Evolutionary conservation across 306 rosid species (phyloP).

Genomic region (Sphenostylis stenocarpa): DNA sequence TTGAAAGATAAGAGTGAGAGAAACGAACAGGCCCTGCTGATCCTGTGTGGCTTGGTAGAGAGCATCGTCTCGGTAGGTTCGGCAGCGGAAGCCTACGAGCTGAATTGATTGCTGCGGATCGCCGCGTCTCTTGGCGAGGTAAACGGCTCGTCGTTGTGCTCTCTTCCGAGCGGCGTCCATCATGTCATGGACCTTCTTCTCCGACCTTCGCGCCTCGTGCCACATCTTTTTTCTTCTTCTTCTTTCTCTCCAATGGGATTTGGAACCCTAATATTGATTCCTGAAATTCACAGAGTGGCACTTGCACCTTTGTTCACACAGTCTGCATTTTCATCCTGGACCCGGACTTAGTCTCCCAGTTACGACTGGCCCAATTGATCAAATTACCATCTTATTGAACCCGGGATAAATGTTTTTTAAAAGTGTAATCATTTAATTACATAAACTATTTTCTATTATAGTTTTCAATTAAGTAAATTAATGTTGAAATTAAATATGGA

Average conservation of each 20-base stretch:
- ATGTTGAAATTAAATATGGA: not conserved
- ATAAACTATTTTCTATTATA: too few species aligned
- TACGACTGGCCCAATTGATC: not conserved
- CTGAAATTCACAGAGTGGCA: not conserved
- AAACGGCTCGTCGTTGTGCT: slow-evolving; percentile 92
- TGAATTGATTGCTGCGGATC: slow-evolving; percentile 95
- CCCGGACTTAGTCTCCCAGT: not conserved
- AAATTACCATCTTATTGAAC: not conserved
- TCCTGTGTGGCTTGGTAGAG: slow-evolving; percentile 93
- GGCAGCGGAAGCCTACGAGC: slow-evolving; percentile 70
- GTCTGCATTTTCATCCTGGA: not conserved
- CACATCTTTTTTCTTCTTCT: slow-evolving; percentile 60
- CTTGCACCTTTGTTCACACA: not conserved
- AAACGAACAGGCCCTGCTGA: slow-evolving; percentile 93
- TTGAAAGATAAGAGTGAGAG: not conserved
- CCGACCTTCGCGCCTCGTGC: slow-evolving; percentile 98
- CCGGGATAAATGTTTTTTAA: not conserved
- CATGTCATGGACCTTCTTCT: slow-evolving; percentile 97
- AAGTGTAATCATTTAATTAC: too few species aligned
- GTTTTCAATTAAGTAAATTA: too few species aligned
- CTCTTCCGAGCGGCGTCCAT: slow-evolving; percentile 99
- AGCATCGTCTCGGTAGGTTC: slow-evolving; percentile 84
- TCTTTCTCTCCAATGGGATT: not conserved
- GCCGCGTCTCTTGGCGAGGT: slow-evolving; percentile 91
- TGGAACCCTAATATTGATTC: slow-evolving; percentile 43